These are phyloP conservation scores for Ganoderma resinaceum DNA, from an alignment of 1,284 basidiomycete species.

Conservation along the genomic window DNA sequence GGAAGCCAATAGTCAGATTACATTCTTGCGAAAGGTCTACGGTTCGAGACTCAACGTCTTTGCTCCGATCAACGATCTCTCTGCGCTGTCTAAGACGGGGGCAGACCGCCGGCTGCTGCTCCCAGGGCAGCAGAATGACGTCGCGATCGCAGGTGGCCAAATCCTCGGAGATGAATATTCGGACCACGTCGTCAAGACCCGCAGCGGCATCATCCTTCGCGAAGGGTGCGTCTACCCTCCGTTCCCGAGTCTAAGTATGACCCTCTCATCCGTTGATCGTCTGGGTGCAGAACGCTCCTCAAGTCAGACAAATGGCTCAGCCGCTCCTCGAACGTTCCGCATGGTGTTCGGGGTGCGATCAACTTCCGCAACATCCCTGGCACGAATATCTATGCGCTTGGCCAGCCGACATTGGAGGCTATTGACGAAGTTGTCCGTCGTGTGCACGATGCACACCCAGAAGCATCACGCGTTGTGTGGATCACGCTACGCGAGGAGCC, in stretches of 20 bases:
- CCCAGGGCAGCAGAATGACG: constrained; percentile 74
- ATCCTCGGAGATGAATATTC: constrained; percentile 95
- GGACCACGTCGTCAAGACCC: constrained; percentile 91
- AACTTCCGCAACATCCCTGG: constrained; percentile 91
- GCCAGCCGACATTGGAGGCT: constrained; percentile 93
- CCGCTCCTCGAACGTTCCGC: constrained; percentile 68
- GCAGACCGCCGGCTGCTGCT: constrained; percentile 61
- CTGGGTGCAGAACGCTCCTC: constrained; percentile 72
- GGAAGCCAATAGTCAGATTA: constrained; percentile 74
- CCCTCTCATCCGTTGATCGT: constrained; percentile 5
- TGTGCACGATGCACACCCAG: constrained; percentile 70
- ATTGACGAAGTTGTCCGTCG: constrained; percentile 84
- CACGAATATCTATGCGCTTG: constrained; percentile 89
- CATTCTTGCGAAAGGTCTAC: constrained; percentile 80
- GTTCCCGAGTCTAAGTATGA: constrained; percentile 7
- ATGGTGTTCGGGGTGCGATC: constrained; percentile 88
- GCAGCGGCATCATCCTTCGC: constrained; percentile 92
- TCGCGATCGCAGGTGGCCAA: constrained; percentile 83
- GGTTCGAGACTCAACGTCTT: constrained; percentile 87
- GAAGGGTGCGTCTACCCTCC: constrained; percentile 66
- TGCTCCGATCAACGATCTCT: constrained; percentile 88
- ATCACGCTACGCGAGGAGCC: constrained; percentile 95
- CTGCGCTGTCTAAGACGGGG: constrained; percentile 73
- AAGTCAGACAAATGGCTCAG: constrained; percentile 93
- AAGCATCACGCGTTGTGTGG: constrained; percentile 81